Evolutionary conservation across 805 yeast genomes (phyloP).

Genomic region (Candida wancherniae): DNA sequence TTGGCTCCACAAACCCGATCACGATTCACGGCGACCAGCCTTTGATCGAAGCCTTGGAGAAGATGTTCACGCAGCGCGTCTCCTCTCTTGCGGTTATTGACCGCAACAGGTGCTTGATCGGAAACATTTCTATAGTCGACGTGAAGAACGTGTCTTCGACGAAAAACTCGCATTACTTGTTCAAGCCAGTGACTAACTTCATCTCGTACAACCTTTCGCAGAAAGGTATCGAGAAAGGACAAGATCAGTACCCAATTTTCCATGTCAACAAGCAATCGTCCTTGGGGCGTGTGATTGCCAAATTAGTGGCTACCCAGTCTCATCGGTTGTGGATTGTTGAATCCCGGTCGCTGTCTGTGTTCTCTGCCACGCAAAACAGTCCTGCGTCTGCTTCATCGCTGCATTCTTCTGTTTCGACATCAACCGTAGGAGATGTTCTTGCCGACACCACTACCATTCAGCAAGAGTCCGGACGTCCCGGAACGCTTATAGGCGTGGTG

Average conservation of each 20-base stretch:
- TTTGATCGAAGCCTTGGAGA: slow-evolving; percentile 77
- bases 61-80: slow-evolving; percentile 79
- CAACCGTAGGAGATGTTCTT: slow-evolving; percentile 15
- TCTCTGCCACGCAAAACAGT: slow-evolving; percentile 13
- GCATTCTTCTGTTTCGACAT: slow-evolving; percentile 8
- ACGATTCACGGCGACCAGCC: slow-evolving; percentile 84
- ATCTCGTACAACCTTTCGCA: slow-evolving; percentile 79
- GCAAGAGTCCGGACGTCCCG: slow-evolving; percentile 49
- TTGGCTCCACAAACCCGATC: slow-evolving; percentile 69
- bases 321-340: slow-evolving; percentile 87
- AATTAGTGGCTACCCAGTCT: slow-evolving; percentile 89
- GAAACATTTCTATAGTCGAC: slow-evolving; percentile 92
- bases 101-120: slow-evolving; percentile 65
- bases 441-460: slow-evolving; percentile 8
- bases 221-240: slow-evolving; percentile 90
- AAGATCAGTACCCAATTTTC: slow-evolving; percentile 95
- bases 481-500: slow-evolving; percentile 84
- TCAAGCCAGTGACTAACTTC: slow-evolving; percentile 81
- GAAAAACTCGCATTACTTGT: slow-evolving; percentile 77
- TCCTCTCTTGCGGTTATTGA: slow-evolving; percentile 93
- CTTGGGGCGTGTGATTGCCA: slow-evolving; percentile 85
- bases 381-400: slow-evolving; percentile 12
- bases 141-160: slow-evolving; percentile 83
- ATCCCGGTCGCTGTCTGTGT: slow-evolving; percentile 14
- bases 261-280: slow-evolving; percentile 80